A percentile compares a stretch with the other conserved stretches of the same genome.
Conservation (phyloP, 306 rosid species). For the Purshia tridentata region DNA sequence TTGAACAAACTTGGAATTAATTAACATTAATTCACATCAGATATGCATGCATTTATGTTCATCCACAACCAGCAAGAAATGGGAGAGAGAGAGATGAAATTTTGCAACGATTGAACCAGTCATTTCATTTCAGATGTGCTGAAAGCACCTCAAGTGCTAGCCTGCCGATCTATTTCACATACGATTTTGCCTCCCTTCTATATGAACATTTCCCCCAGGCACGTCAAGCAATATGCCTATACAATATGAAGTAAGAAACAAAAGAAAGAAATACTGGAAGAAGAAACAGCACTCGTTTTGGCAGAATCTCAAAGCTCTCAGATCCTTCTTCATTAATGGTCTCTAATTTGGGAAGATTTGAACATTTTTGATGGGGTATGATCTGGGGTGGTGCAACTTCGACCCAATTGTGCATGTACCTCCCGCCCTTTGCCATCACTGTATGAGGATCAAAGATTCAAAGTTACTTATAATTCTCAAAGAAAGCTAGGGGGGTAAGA, state of each 20-base stretch:
- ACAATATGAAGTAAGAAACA: constrained; percentile 9
- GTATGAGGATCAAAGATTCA: neutral
- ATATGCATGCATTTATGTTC: neutral
- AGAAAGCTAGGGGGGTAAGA: neutral
- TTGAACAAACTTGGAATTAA: neutral
- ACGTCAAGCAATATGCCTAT: neutral
- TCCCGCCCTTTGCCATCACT: constrained; percentile 11
- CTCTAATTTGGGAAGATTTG: constrained; percentile 2
- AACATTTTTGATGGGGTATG: constrained; percentile 6
- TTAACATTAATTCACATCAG: neutral
- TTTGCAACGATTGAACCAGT: no score
- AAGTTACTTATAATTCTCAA: neutral
- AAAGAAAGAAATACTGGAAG: constrained; percentile 20
- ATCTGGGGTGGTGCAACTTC: constrained; percentile 11
- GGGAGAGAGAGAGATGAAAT: neutral
- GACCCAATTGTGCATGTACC: neutral
- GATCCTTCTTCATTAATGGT: constrained; percentile 25
- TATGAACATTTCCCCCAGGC: neutral
- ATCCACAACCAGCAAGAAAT: neutral
- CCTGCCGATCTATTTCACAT: neutral
- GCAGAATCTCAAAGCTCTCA: constrained; percentile 12
- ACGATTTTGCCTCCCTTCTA: neutral
- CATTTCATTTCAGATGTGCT: neutral
- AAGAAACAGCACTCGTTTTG: constrained; percentile 11
- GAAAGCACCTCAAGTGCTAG: neutral